Base-by-base conservation (phyloP, 176 grass and related monocot genomes). In the Poa pratensis region DNA sequence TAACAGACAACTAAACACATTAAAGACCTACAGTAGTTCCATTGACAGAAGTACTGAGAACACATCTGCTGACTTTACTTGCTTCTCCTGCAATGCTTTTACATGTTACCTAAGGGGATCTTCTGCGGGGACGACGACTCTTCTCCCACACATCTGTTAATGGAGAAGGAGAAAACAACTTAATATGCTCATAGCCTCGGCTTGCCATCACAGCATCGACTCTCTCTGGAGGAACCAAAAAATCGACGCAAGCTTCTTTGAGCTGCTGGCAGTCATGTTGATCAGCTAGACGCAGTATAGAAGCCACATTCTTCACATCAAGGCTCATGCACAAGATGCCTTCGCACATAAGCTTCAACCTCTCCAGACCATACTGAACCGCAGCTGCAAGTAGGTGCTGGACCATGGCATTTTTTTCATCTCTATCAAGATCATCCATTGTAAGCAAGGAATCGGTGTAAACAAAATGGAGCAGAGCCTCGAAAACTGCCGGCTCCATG, bases 281-380 rank as follows among this genome's bases (percentile, higher is more conserved):
- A 34, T 85, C 81, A 58, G 28, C 71, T 60, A 66, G 27, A 16
- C 75, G 7, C 18, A 60, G 32, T 78, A 8, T 59, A 20, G 15
- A 66, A 52, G 69, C 77, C 20, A 91, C 77, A 20, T 60, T 82
- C 26, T 78, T 22, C 0, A 60, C 73, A 77, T 73, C 62, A 53
- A 88, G 75, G 46, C 2, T 52, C n/a, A 53, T 40, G 5, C 50
- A 30, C 45, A 90, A 53, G 17, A 66, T 74, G 23, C 65, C 5
- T 59, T 30, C 65, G 71, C 89, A 90, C 23, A 87, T 67, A 32
- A 64, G 37, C 74, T 46, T 86, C 57, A 90, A 34, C 79, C 89
- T 72, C 16, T 50, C 70, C 35, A 75, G 32, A 22, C 5, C 84
- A 72, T 83, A 90, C 12, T 54, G 51, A 72, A 74, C 79, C 5